A percentile compares a stretch with the other conserved stretches of the same genome.
Conservation (phyloP, 257 asterid species). For the Petunia axillaris region DNA sequence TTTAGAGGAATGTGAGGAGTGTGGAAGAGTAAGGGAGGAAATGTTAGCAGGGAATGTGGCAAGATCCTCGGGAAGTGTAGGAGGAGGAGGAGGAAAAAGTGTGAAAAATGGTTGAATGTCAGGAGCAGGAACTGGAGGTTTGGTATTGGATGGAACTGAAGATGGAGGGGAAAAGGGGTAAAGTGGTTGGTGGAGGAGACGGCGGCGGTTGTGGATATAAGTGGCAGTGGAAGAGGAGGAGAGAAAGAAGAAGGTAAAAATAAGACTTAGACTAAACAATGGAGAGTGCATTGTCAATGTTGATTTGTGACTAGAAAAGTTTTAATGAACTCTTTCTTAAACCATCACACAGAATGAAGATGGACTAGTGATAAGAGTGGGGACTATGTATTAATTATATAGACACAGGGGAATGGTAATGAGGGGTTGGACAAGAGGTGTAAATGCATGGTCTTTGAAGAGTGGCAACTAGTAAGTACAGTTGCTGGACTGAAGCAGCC, state of each 20-base stretch:
- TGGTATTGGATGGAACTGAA: conserved; percentile 43
- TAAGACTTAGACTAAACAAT: conserved; percentile 4
- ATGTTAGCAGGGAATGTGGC: conserved; percentile 82
- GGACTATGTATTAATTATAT: background rate
- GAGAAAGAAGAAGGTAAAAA: conserved; percentile 19
- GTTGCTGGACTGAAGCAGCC: background rate
- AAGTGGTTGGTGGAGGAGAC: conserved; percentile 73
- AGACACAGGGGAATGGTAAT: background rate
- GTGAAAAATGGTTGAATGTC: conserved; percentile 66
- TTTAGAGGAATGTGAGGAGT: conserved; percentile 50
- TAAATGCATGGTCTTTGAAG: conserved; percentile 21
- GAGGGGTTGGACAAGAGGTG: background rate
- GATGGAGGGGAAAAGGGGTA: conserved; percentile 49
- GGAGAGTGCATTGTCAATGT: conserved; percentile 18
- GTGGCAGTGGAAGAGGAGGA: conserved; percentile 39
- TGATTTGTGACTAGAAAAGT: background rate
- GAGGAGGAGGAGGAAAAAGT: conserved; percentile 47
- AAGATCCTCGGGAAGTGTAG: conserved; percentile 37
- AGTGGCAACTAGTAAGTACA: background rate
- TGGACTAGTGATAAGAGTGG: background rate
- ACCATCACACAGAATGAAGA: background rate
- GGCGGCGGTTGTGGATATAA: conserved; percentile 40
- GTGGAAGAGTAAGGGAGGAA: conserved; percentile 82
- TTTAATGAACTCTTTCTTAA: background rate
- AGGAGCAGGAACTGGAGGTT: conserved; percentile 49